These are phyloP conservation scores for Medicago truncatula DNA, from an alignment of 306 rosid genomes.

Conservation along the genomic window MtrunA17r5.0-ANR NC_053049.1:35462001-35462500, in stretches of 20 bases:
- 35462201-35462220: slow-evolving; percentile 88
- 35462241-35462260: slow-evolving; percentile 60
- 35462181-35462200: slow-evolving; percentile 94
- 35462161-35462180: slow-evolving; percentile 82
- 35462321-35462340: slow-evolving; percentile 47
- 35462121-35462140: slow-evolving; percentile 11
- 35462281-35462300: slow-evolving; percentile 41
- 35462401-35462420: slow-evolving; percentile 70
- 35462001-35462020: background rate
- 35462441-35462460: slow-evolving; percentile 81
- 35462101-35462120: slow-evolving; percentile 24
- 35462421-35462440: slow-evolving; percentile 85
- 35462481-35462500: slow-evolving; percentile 33
- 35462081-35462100: background rate
- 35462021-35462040: background rate
- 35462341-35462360: slow-evolving; percentile 63
- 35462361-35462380: slow-evolving; percentile 50
- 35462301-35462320: slow-evolving; percentile 39
- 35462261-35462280: slow-evolving; percentile 55
- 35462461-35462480: slow-evolving; percentile 22
- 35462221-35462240: slow-evolving; percentile 81
- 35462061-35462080: background rate
- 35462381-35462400: slow-evolving; percentile 59
- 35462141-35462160: slow-evolving; percentile 61
- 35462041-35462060: background rate